Conservation (phyloP, 441 rosid species). For the Gossypium gossypioides region DNA sequence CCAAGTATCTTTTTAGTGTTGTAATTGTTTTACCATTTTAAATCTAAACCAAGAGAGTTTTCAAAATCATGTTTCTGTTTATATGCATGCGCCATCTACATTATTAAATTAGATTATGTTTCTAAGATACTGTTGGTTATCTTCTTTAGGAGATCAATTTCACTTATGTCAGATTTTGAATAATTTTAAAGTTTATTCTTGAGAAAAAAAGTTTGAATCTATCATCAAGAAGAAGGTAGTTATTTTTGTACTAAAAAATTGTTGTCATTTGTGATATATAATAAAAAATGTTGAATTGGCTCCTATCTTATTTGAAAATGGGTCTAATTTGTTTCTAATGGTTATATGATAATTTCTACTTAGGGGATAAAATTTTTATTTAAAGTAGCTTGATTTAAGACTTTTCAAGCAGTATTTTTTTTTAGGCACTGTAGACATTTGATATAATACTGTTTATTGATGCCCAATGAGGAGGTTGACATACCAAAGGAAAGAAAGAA, state of each 20-base stretch:
- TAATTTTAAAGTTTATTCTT: neutral
- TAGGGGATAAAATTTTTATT: neutral
- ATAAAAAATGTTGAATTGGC: neutral
- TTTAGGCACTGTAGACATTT: neutral
- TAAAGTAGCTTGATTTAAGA: constrained; percentile 3
- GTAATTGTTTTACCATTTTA: neutral
- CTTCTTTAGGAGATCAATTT: neutral
- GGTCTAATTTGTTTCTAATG: constrained; percentile 1
- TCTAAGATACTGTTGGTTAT: neutral
- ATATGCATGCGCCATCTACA: neutral
- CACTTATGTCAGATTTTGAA: neutral
- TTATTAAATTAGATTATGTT: neutral
- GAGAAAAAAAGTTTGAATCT: neutral
- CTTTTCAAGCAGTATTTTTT: neutral
- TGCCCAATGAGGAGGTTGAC: neutral
- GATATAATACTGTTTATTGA: neutral
- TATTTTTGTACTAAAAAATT: neutral
- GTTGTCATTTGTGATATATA: neutral
- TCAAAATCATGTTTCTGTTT: neutral
- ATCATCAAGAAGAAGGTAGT: neutral
- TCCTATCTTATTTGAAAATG: neutral
- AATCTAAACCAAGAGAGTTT: neutral
- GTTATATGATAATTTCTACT: neutral
- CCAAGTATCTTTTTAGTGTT: neutral
- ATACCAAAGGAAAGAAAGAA: neutral